Base-by-base conservation (phyloP, 2,329 filamentous ascomycete genomes). In the Fusarium albosuccineum region DNA sequence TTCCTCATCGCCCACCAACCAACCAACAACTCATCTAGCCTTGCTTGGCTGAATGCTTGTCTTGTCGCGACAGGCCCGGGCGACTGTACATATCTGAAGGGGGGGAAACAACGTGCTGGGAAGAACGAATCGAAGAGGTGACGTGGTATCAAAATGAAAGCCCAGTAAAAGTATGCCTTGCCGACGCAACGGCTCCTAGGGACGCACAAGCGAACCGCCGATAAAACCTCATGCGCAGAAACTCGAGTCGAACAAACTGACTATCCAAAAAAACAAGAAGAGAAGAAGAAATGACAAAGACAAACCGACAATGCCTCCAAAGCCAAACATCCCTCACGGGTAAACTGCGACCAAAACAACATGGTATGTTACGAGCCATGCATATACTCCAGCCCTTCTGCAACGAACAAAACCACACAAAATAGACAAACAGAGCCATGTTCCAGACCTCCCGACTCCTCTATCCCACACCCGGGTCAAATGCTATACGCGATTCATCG, bases 401-500 rank as follows among this genome's bases (percentile, higher is more conserved):
- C 29, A 54, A 37, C 37, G 34, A 54, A 58, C 57, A 54, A 63
- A 62, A 64, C 51, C 70, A 48, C 42, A 49, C 30, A 53, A 39
- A 44, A 61, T 29, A 29, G 16, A 40, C 11, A 39, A 60, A 50
- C 17, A 44, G 42, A 71, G 65, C 60, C 57, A 60, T 67, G 46
- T 71, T 66, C 68, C 72, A 64, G 53, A 44, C 64, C 56, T 49
- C 49, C 55, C 69, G 77, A 79, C 78, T 78, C 79, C 78, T 80
- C 78, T 81, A 80, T 79, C 70, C 77, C 71, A 67, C 67, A 67
- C 67, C 73, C 73, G 69, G 73, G 70, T 72, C 73, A 75, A 70
- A 77, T 74, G 77, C 74, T 76, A 73, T 67, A 72, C 71, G 74
- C 71, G 75, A 71, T 70, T 75, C 70, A 71, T 70, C 68, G 71